Conservation (phyloP, 2,329 filamentous ascomycete species). For the Chaetomium sp. region DNA sequence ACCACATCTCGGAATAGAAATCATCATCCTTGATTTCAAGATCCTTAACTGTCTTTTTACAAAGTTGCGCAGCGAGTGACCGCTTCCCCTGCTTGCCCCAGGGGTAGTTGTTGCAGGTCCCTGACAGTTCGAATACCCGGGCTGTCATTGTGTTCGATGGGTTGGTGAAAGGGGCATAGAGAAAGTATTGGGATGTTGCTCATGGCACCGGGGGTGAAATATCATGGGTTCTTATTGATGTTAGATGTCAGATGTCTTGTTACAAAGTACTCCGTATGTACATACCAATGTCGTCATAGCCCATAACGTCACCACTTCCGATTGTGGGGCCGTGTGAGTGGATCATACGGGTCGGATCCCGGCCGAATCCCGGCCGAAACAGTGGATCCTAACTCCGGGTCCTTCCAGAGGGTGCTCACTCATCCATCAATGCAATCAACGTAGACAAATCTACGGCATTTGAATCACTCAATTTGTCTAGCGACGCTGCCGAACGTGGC, state of each 20-base stretch:
- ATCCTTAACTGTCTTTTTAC: slow-evolving; percentile 62
- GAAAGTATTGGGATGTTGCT: neutral
- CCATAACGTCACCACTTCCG: slow-evolving; percentile 17
- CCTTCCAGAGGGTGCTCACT: too few relatives aligned
- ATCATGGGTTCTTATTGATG: neutral
- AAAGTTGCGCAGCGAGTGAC: slow-evolving; percentile 67
- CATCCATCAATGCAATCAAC: too few relatives aligned
- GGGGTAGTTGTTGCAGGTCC: slow-evolving; percentile 60
- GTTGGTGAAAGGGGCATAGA: neutral
- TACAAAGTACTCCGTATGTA: neutral
- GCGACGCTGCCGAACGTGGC: neutral
- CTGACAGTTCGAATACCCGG: slow-evolving; percentile 50
- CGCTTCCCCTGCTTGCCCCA: slow-evolving; percentile 71
- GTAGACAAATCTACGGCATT: too few relatives aligned
- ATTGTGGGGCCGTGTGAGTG: slow-evolving; percentile 16
- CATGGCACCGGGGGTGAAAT: neutral
- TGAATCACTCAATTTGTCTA: too few relatives aligned
- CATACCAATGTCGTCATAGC: neutral
- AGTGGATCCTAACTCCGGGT: neutral
- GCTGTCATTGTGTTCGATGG: slow-evolving; percentile 24
- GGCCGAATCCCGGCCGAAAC: neutral
- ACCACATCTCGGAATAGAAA: slow-evolving; percentile 70
- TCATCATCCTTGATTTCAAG: slow-evolving; percentile 67
- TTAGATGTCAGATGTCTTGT: neutral
- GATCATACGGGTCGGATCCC: neutral